Evolutionary conservation across 1,284 basidiomycete species (phyloP), one percentile per base, ranked within the genome.

Genomic region (Puccinia horiana): DNA sequence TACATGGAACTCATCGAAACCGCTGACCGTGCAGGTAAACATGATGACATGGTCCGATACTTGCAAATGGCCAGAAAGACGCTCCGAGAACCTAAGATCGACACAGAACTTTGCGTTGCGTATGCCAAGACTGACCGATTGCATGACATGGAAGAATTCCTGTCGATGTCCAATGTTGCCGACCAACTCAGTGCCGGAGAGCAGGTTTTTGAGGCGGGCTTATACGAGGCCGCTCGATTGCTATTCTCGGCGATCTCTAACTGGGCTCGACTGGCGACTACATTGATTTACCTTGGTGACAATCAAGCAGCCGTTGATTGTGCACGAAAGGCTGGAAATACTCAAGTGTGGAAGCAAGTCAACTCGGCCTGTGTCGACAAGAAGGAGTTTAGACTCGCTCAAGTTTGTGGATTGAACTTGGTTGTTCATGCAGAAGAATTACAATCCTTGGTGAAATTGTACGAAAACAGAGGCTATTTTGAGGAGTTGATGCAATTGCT

Each of bases 311-410:
- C 97, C 26, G 97, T 99, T 26, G 97, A 99, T 88, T 97, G 96
- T 84, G 97, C 97, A 26, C 91, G 97, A 84, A 99, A 99, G 88
- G 97, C 97, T 26, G 97, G 97, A 44, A 99, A 99, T 87, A 99
- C 97, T 14, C 95, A 97, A 88, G 97, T 99, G n/a, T 99, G 97
- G 97, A 98, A 98, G 89, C 97, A 99, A 88, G 97, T 99, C 83
- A 96, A 99, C 85, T 94, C 95, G 32, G 97, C 97, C 58, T 99
- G 97, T 88, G 92, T 99, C 81, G 95, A 97, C 89, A 98, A 98
- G 89, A 89, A 91, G 84, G 97, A 99, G 87, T 99, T 98, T 91
- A 93, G 95, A 84, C 88, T 98, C 86, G 96, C 97, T 26, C 96
- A 99, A 90, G 98, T 99, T 86, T 97, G 95, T 88, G 96, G 95